Base-by-base conservation (phyloP, 331 rosid species). In the Acacia pycnantha region DNA sequence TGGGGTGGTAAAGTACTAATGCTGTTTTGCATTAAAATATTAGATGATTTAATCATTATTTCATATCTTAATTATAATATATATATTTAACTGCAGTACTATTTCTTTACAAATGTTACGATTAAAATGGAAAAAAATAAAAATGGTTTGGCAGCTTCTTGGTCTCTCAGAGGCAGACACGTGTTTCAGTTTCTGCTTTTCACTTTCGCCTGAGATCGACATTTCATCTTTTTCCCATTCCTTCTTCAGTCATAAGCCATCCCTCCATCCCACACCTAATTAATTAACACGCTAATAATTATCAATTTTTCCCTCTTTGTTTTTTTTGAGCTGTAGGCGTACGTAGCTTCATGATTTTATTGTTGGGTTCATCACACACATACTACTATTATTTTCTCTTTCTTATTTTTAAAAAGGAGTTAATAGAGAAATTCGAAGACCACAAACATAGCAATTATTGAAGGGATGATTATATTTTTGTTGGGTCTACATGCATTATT, bases 401-500 rank as follows among this genome's bases (percentile, higher is more conserved):
- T 0, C 29, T 21, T 67, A 3, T 27, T 27, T 5, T 8, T 0
- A 29, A 62, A 21, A 40, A 24, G 2, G 11, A 37, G 9, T 59
- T 59, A 11, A 59, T 11, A 22, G 15, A 10, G 29, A 51, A 51
- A 53, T 21, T 21, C 10, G 41, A 37, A 26, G 46, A 11, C 47
- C 47, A 21, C 31, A 22, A 58, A 27, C 33, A 70, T 12, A 37
- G 59, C 70, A 79, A 79, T 79, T 54, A 54, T 79, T 69, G 67
- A 26, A 48, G 1, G 12, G 41, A 31, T 47, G 64, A 46, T 77
- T 77, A 27, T 44, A 47, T 22, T n/a, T 58, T 51, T 33, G 61
- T 37, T 22, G 41, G 85, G 70, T 47, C 43, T 69, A 76, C 77
- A 47, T 70, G 47, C 35, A 62, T 61, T 77, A 70, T 37, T 31